Conservation (phyloP, 305 asterid species). For the Coffea humblotiana region DNA sequence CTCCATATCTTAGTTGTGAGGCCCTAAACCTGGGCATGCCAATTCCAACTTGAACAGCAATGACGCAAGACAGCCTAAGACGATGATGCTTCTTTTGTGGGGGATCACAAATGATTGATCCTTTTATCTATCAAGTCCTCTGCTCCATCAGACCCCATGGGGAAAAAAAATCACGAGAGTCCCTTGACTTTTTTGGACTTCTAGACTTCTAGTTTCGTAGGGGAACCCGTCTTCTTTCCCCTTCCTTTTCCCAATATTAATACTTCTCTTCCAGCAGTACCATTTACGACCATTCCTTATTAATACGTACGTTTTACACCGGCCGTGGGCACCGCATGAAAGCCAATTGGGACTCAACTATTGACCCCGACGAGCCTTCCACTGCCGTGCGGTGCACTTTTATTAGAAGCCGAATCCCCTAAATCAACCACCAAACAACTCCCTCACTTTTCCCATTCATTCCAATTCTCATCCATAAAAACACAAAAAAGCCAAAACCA, state of each 20-base stretch:
- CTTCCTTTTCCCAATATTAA: background rate
- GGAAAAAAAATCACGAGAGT: background rate
- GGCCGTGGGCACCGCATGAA: background rate
- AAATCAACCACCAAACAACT: background rate
- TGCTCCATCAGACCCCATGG: background rate
- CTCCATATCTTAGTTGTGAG: background rate
- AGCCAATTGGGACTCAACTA: background rate
- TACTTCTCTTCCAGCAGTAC: background rate
- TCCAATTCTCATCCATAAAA: background rate
- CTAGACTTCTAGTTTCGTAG: background rate
- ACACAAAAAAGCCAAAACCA: background rate
- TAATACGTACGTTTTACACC: too few species aligned
- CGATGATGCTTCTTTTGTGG: too few species aligned
- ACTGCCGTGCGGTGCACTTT: constrained; percentile 19
- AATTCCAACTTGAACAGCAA: background rate
- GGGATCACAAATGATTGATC: background rate
- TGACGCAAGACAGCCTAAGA: background rate
- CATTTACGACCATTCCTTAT: background rate
- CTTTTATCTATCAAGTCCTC: background rate
- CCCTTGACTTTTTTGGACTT: background rate
- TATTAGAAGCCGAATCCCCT: background rate
- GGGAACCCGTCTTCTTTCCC: background rate
- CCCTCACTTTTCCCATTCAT: background rate
- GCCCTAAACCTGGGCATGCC: background rate
- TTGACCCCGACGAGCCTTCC: background rate